Evolutionary conservation across 2,329 filamentous ascomycete genomes (phyloP).

Genomic region (Immersiporthe knoxdaviesiana): DNA sequence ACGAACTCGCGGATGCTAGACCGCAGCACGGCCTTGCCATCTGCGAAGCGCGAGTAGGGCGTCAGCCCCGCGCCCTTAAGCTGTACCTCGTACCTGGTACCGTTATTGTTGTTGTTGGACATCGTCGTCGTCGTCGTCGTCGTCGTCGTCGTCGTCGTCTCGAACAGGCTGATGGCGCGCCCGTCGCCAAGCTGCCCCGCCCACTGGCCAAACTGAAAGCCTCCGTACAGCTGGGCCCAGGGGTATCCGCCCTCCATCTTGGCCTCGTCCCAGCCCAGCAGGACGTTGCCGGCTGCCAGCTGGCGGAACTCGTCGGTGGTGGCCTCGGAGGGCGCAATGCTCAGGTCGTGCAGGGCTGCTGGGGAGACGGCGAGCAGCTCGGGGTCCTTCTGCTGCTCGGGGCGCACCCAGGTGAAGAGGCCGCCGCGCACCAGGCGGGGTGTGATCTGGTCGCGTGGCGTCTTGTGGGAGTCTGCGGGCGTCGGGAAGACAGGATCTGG

Average conservation of each 20-base stretch:
- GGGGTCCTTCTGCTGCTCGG: slow-evolving; percentile 70
- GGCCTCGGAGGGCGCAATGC: slow-evolving; percentile 70
- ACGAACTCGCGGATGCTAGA: slow-evolving; percentile 95
- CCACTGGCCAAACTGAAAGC: slow-evolving; percentile 82
- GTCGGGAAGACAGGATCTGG: slow-evolving; percentile 79
- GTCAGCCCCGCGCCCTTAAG: slow-evolving; percentile 93
- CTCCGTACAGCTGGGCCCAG: slow-evolving; percentile 98
- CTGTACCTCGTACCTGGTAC: slow-evolving; percentile 79
- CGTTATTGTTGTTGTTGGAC: slow-evolving; percentile 7
- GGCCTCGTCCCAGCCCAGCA: slow-evolving; percentile 77
- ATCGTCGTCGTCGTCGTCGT: too few species aligned
- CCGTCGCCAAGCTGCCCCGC: slow-evolving; percentile 95
- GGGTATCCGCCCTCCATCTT: slow-evolving; percentile 76
- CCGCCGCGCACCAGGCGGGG: slow-evolving; percentile 85
- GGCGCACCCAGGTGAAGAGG: slow-evolving; percentile 88
- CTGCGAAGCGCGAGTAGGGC: slow-evolving; percentile 94
- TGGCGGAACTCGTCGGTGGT: slow-evolving; percentile 74
- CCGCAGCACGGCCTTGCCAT: slow-evolving; percentile 89
- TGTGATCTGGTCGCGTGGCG: slow-evolving; percentile 73
- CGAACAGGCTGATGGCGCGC: slow-evolving; percentile 91
- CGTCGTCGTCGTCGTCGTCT: slow-evolving; percentile 70
- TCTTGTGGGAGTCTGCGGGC: slow-evolving; percentile 78
- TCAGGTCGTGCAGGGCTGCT: slow-evolving; percentile 79
- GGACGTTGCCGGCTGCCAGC: slow-evolving; percentile 79
- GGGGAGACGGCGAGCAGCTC: slow-evolving; percentile 83